These are phyloP conservation scores for Hansenula anomala DNA, from an alignment of 1,139 yeast species.

Conservation along the genomic window DNA sequence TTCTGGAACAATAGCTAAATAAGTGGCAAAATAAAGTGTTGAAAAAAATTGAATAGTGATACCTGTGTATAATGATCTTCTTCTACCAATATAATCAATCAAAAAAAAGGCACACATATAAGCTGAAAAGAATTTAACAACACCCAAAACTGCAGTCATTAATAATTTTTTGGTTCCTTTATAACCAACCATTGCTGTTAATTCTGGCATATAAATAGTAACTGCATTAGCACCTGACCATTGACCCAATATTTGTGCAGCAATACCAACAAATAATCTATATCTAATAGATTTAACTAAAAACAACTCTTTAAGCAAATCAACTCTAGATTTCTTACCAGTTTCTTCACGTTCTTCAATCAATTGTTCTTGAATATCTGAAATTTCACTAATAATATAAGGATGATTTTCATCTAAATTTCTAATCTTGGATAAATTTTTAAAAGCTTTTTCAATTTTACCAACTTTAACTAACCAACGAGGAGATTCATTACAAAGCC, in stretches of 20 bases:
- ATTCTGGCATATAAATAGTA: conserved; percentile 50
- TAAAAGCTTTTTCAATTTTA: conserved; percentile 28
- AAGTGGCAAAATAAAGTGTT: conserved; percentile 37
- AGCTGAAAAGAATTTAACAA: conserved; percentile 40
- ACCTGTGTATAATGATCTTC: conserved; percentile 37
- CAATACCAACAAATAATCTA: conserved; percentile 40
- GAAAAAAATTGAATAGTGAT: conserved; percentile 31
- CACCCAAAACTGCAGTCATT: conserved; percentile 53
- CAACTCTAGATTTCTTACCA: conserved; percentile 25
- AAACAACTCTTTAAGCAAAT: conserved; percentile 31
- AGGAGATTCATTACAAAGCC: conserved; percentile 38
- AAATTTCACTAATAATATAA: conserved; percentile 45
- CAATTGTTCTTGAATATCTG: conserved; percentile 49
- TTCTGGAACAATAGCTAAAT: conserved; percentile 41
- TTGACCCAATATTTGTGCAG: conserved; percentile 52
- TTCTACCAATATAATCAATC: conserved; percentile 44
- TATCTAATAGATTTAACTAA: conserved; percentile 39
- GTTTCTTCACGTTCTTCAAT: conserved; percentile 34
- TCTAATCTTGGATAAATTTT: conserved; percentile 33
- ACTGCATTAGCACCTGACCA: conserved; percentile 61
- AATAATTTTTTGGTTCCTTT: conserved; percentile 38
- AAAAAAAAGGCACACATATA: conserved; percentile 40
- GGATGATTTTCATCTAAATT: conserved; percentile 46
- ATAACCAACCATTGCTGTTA: conserved; percentile 45
- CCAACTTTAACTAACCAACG: conserved; percentile 33